Percentiles rank a stretch among this genome's conserved stretches.
Conservation (phyloP, 2,329 filamentous ascomycete genomes). For the Cladosporium velox region DNA sequence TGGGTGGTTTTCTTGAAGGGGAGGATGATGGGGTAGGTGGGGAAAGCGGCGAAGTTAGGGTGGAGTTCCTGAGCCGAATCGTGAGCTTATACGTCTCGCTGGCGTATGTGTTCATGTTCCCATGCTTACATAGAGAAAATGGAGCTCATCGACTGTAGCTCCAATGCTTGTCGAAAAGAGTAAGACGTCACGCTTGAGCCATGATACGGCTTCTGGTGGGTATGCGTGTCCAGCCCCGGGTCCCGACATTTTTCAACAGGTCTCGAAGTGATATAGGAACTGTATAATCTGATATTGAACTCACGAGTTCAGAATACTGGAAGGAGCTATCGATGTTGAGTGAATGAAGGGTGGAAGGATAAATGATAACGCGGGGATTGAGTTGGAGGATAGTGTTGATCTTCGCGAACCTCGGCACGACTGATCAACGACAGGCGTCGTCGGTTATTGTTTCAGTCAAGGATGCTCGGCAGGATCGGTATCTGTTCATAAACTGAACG, state of each 20-base stretch:
- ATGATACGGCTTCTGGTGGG: conserved; percentile 72
- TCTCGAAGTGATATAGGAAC: not conserved
- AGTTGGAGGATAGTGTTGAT: not conserved
- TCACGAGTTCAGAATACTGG: not conserved
- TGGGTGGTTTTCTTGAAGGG: conserved; percentile 76
- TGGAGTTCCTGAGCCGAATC: conserved; percentile 95
- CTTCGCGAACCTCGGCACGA: conserved; percentile 4
- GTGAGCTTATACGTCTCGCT: too few species aligned
- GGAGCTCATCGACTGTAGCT: conserved; percentile 79
- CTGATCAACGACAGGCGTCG: not conserved
- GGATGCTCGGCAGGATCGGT: not conserved
- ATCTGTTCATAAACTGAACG: not conserved
- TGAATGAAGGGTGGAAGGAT: conserved; percentile 3
- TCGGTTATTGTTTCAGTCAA: not conserved
- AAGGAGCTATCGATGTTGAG: not conserved
- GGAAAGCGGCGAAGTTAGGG: conserved; percentile 83
- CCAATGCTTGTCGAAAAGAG: conserved; percentile 92
- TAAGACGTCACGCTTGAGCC: conserved; percentile 84
- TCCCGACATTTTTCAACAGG: conserved; percentile 15
- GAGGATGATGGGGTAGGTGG: conserved; percentile 81
- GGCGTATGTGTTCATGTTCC: too few species aligned
- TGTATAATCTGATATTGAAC: not conserved
- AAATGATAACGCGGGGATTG: not conserved
- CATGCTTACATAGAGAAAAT: conserved; percentile 85
- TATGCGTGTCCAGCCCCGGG: conserved; percentile 75